Evolutionary conservation across 1,284 basidiomycete species (phyloP).

Genomic region (Trichosporon sp.): DNA sequence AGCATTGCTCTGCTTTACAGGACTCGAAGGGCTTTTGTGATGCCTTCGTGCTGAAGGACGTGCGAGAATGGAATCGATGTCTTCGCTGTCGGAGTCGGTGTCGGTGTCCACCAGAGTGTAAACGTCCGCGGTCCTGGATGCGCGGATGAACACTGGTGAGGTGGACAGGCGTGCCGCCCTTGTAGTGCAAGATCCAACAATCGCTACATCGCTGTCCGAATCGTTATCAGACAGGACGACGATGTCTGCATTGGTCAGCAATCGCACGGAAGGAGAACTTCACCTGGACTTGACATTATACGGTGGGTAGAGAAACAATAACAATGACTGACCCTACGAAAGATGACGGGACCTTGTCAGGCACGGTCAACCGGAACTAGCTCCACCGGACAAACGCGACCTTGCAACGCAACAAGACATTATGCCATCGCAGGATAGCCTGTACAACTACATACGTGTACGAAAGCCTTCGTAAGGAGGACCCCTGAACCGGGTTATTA

Average conservation of each 20-base stretch:
- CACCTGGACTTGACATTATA: background rate
- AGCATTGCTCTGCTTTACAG: background rate
- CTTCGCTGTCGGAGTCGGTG: conserved; percentile 2
- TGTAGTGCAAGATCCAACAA: background rate
- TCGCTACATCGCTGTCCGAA: conserved; percentile 9
- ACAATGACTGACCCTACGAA: background rate
- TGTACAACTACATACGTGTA: conserved; percentile 10
- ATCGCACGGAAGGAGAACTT: too few species aligned
- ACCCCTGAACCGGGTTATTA: background rate
- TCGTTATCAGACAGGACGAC: conserved; percentile 11
- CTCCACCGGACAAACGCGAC: background rate
- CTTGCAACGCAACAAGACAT: background rate
- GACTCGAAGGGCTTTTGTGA: background rate
- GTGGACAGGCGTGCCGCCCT: background rate
- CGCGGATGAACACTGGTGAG: conserved; percentile 9
- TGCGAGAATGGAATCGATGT: background rate
- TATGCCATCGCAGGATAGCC: background rate
- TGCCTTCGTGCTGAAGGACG: background rate
- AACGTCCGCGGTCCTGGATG: background rate
- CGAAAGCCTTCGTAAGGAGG: background rate
- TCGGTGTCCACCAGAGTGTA: background rate
- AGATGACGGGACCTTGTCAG: background rate
- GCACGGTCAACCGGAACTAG: background rate
- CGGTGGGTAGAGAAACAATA: background rate
- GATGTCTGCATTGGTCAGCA: conserved; percentile 1